These are phyloP conservation scores for Actinomortierella ambigua DNA, from an alignment of 371 early-diverging fungal species.

Conservation along the genomic window DNA sequence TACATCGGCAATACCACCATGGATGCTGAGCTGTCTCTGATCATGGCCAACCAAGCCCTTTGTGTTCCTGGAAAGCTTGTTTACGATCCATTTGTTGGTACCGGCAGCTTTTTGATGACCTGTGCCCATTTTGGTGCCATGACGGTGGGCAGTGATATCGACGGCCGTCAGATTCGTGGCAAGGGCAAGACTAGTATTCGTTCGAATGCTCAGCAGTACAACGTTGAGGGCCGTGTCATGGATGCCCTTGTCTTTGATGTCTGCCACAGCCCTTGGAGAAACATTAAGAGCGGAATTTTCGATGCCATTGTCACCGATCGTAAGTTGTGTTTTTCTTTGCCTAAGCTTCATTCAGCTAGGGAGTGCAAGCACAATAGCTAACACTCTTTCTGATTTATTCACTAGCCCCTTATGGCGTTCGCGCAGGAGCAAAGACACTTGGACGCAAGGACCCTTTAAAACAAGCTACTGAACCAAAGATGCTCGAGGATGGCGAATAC, in stretches of 20 bases:
- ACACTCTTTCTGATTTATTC: background rate
- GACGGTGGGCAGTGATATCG: constrained; percentile 95
- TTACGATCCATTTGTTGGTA: constrained; percentile 98
- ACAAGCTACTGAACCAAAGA: constrained; percentile 54
- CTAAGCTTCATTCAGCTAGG: background rate
- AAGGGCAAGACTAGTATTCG: constrained; percentile 69
- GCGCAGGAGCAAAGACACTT: constrained; percentile 95
- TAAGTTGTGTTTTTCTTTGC: constrained; percentile 20
- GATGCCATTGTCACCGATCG: constrained; percentile 86
- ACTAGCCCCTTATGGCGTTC: constrained; percentile 95
- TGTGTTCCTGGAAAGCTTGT: constrained; percentile 80
- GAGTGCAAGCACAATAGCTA: background rate
- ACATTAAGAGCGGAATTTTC: constrained; percentile 61
- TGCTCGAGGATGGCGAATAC: constrained; percentile 66
- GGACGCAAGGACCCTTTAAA: constrained; percentile 72
- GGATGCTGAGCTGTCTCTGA: constrained; percentile 96
- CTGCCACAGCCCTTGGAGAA: constrained; percentile 88
- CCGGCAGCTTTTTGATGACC: constrained; percentile 90
- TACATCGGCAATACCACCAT: constrained; percentile 97
- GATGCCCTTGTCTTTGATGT: constrained; percentile 90
- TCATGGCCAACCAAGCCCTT: constrained; percentile 95
- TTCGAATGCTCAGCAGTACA: constrained; percentile 88
- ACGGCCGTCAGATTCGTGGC: constrained; percentile 97
- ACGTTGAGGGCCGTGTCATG: constrained; percentile 70
- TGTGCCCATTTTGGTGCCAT: constrained; percentile 93